Evolutionary conservation across 805 yeast genomes (phyloP).

Genomic region (Yarrowia sp.): DNA sequence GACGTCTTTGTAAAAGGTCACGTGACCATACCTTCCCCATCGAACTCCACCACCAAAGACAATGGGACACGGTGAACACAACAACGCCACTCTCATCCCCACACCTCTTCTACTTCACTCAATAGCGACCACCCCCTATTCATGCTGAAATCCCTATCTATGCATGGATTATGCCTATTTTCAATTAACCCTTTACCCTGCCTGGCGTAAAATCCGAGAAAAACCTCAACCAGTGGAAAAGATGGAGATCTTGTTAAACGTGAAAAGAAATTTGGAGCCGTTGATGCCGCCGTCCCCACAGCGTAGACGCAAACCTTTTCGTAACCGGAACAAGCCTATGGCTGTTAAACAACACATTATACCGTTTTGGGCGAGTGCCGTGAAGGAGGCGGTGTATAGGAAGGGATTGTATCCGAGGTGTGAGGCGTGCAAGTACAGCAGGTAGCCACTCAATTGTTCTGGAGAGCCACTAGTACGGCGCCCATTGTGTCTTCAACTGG

Average conservation of each 20-base stretch:
- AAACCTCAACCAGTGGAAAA: background rate
- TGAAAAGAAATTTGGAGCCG: background rate
- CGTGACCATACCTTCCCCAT: no score
- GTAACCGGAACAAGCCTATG: slow-evolving; percentile 6
- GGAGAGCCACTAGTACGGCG: no score
- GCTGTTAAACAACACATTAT: slow-evolving; percentile 5
- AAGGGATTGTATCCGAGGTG: background rate
- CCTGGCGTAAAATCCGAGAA: background rate
- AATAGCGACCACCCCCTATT: no score
- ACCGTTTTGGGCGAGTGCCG: slow-evolving; percentile 8
- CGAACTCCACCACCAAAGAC: no score
- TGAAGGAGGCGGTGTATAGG: background rate
- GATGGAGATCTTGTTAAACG: background rate
- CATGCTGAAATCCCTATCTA: slow-evolving; percentile 2
- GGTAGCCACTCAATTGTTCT: no score
- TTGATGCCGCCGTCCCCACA: slow-evolving; percentile 12
- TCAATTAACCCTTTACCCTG: no score
- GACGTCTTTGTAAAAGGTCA: no score
- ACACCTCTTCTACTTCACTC: no score
- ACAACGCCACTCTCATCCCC: no score
- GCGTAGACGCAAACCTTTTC: background rate
- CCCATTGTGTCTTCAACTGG: no score
- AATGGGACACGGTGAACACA: no score
- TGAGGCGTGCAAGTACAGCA: no score
- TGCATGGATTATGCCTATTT: slow-evolving; percentile 6